phyloP scores from a whole-genome alignment of 768 basidiomycete species.

The Tricholoma furcatifolium region DNA sequence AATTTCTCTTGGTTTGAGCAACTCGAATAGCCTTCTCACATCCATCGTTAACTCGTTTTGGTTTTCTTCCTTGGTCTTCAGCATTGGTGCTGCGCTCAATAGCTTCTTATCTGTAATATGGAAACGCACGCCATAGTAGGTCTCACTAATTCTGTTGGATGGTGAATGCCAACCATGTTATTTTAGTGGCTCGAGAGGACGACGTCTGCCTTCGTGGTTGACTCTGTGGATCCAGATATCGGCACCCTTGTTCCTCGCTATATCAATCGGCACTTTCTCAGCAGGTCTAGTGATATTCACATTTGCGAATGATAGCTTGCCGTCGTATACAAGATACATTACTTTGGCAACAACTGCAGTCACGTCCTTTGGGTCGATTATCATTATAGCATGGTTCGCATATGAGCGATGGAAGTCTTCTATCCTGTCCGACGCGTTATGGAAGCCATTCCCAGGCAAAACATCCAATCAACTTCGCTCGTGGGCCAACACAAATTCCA shows the following conservation, averaged over 20 bases:
- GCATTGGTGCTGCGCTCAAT: slow-evolving; percentile 21
- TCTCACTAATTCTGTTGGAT: background rate
- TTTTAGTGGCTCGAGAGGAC: slow-evolving; percentile 7
- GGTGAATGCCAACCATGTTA: background rate
- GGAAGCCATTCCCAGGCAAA: background rate
- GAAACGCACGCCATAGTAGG: slow-evolving; percentile 21
- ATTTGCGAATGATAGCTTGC: slow-evolving; percentile 4
- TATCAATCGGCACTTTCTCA: slow-evolving; percentile 8
- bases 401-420: slow-evolving; percentile 8
- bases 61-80: slow-evolving; percentile 20
- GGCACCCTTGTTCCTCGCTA: slow-evolving; percentile 4
- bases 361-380: slow-evolving; percentile 8
- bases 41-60: slow-evolving; percentile 16
- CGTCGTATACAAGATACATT: background rate
- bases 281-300: slow-evolving; percentile 10
- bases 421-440: background rate
- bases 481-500: background rate
- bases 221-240: slow-evolving; percentile 12
- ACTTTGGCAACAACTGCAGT: slow-evolving; percentile 7
- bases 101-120: slow-evolving; percentile 19
- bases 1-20: slow-evolving; percentile 8
- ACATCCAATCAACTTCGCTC: background rate
- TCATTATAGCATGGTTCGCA: slow-evolving; percentile 4
- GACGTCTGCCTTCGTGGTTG: slow-evolving; percentile 5
- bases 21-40: background rate